Percentiles rank a stretch among this genome's conserved stretches.
Conservation (phyloP, 2,329 filamentous ascomycete species). For the Seiridium unicorne region DNA sequence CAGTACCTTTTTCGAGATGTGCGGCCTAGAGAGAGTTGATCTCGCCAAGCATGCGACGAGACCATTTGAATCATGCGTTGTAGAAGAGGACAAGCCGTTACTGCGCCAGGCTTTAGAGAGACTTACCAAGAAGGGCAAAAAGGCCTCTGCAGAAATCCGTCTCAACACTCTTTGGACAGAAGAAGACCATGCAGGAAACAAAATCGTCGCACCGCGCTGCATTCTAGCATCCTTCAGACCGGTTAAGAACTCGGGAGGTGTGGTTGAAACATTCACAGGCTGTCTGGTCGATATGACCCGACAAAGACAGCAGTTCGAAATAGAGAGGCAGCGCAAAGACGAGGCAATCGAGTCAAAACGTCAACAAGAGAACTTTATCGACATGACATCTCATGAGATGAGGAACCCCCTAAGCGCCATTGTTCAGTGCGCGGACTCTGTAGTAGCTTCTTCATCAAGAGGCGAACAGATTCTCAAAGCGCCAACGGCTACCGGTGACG, state of each 20-base stretch:
- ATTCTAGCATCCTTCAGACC: slow-evolving; percentile 51
- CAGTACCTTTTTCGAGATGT: slow-evolving; percentile 52
- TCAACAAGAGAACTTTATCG: slow-evolving; percentile 80
- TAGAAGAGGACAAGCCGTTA: slow-evolving; percentile 40
- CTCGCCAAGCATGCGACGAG: slow-evolving; percentile 33
- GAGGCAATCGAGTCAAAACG: slow-evolving; percentile 59
- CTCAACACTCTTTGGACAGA: slow-evolving; percentile 45
- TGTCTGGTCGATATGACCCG: slow-evolving; percentile 48
- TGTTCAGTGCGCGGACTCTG: slow-evolving; percentile 71
- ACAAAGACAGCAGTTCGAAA: slow-evolving; percentile 50
- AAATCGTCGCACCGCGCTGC: slow-evolving; percentile 43
- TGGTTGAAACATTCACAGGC: slow-evolving; percentile 47
- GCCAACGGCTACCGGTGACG: neutral
- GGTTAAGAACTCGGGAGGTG: slow-evolving; percentile 43
- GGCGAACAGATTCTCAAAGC: slow-evolving; percentile 36
- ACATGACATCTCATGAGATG: slow-evolving; percentile 73
- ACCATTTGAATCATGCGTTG: slow-evolving; percentile 44
- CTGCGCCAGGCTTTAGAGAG: slow-evolving; percentile 38
- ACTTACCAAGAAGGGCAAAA: slow-evolving; percentile 37
- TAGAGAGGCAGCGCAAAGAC: slow-evolving; percentile 38
- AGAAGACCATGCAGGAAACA: slow-evolving; percentile 42
- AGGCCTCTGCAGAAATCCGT: slow-evolving; percentile 47
- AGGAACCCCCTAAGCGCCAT: slow-evolving; percentile 73
- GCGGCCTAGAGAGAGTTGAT: slow-evolving; percentile 44
- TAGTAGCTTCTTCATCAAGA: slow-evolving; percentile 49